A percentile compares a stretch with the other conserved stretches of the same genome.
Conservation (phyloP, 2,329 filamentous ascomycete genomes). For the Albifimbria verrucaria region DNA sequence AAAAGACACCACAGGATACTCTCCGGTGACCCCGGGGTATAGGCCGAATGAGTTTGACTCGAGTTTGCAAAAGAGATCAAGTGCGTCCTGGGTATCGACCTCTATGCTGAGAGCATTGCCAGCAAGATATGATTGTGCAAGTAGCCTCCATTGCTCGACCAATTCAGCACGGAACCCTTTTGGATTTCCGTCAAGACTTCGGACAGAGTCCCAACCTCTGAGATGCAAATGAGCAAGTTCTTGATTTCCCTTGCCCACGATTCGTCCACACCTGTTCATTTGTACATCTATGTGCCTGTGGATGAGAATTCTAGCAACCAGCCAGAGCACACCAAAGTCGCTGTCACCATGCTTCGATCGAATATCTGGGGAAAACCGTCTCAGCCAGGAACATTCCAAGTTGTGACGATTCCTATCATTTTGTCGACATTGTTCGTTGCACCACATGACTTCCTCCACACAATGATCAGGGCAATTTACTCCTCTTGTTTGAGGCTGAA, state of each 20-base stretch:
- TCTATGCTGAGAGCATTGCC: background rate
- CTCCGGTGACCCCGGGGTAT: conserved; percentile 10
- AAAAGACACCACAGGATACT: conserved; percentile 2
- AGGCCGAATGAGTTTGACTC: conserved; percentile 13
- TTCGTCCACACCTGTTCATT: background rate
- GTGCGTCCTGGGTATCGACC: background rate
- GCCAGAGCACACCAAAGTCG: conserved; percentile 10
- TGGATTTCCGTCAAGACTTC: conserved; percentile 7
- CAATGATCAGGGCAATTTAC: conserved; percentile 6
- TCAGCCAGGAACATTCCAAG: conserved; percentile 10
- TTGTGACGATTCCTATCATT: conserved; percentile 5
- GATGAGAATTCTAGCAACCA: conserved; percentile 8
- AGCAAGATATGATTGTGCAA: background rate
- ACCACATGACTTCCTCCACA: conserved; percentile 9
- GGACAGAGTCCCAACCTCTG: conserved; percentile 6
- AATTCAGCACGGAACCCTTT: conserved; percentile 2
- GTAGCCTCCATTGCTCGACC: conserved; percentile 4
- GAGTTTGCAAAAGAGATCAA: conserved; percentile 9
- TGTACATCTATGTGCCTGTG: conserved; percentile 1
- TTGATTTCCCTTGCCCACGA: background rate
- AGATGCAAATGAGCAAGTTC: conserved; percentile 3
- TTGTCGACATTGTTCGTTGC: conserved; percentile 5
- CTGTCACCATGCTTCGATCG: conserved; percentile 5
- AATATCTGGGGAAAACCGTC: background rate
- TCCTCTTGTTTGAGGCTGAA: background rate